Base-by-base conservation (phyloP, 805 yeast genomes). In the Clavispora carvajalis region DNA sequence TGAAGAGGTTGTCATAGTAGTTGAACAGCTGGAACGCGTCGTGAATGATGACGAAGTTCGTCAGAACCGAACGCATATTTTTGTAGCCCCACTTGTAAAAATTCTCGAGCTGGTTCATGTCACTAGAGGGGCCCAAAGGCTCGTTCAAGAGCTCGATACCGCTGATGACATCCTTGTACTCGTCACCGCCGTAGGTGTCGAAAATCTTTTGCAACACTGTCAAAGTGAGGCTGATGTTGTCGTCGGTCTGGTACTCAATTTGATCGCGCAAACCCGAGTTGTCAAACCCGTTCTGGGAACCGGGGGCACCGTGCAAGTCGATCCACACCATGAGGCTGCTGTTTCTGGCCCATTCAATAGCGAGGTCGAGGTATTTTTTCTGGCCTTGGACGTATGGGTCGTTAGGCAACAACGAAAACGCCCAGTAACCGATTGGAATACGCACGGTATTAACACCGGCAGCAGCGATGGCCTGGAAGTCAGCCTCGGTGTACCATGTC, bases 401-500 rank as follows among this genome's bases (percentile, higher is more conserved):
- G 39, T 68, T 69, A 16, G 69, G 75, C 34, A 77, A 66, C 7
- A 62, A 55, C 36, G 71, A 57, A 60, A 85, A 87, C 8, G 96
- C 96, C 98, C 98, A 91, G 67, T 90, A 90, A 9, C 96, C 96
- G 40, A 90, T 77, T 34, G 98, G 97, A 44, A 90, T 82, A 55
- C 97, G 79, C 16, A 88, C 96, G 49, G 82, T 70, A 63, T 90
- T 91, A 48, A 90, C 70, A 1, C 96, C 96, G 40, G 69, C 69
- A 10, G 52, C 54, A 5, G 72, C 71, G 39, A 90, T 85, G 39
- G 68, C 57, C 37, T 62, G 49, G 53, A 91, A 81, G 60, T 90
- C 96, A 17, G 60, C 54, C 60, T 85, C 95, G 7, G 82, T 80
- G 58, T 78, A 76, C 79, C 85, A 90, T 12, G 85, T 67, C 35